Conservation (phyloP, 768 basidiomycete genomes). For the Lactarius tabidus region DNA sequence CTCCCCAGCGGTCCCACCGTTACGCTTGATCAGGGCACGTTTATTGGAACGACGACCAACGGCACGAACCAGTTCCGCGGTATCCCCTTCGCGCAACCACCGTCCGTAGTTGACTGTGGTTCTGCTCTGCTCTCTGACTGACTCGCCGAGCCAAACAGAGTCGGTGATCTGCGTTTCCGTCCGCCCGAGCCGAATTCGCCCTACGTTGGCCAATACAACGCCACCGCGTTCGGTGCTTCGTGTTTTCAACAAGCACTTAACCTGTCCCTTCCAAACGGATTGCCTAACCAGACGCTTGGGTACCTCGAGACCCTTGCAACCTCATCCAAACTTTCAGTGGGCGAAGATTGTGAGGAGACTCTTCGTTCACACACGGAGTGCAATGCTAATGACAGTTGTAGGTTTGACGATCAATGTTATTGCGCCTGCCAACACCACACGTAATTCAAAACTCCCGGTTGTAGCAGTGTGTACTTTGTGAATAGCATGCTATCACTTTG, state of each 20-base stretch:
- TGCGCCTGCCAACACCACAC: conserved; percentile 13
- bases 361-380: background rate
- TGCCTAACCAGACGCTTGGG: background rate
- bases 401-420: conserved; percentile 29
- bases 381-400: background rate
- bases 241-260: conserved; percentile 25
- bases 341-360: conserved; percentile 25
- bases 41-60: conserved; percentile 30
- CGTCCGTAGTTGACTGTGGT: conserved; percentile 30
- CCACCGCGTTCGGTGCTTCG: too few species aligned
- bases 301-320: background rate
- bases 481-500: background rate
- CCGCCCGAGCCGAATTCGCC: conserved; percentile 29
- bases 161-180: conserved; percentile 36
- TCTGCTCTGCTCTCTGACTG: background rate
- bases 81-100: conserved; percentile 30
- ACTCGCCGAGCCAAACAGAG: conserved; percentile 23
- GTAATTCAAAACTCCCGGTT: conserved; percentile 25
- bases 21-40: conserved; percentile 30
- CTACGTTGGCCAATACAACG: conserved; percentile 20
- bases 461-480: conserved; percentile 24
- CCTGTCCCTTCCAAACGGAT: background rate
- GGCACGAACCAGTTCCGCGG: conserved; percentile 35
- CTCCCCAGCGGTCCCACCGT: conserved; percentile 18
- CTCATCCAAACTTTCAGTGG: too few species aligned